Base-by-base conservation (phyloP, 23 red algal genomes). In the Gracilariopsis chorda region DNA sequence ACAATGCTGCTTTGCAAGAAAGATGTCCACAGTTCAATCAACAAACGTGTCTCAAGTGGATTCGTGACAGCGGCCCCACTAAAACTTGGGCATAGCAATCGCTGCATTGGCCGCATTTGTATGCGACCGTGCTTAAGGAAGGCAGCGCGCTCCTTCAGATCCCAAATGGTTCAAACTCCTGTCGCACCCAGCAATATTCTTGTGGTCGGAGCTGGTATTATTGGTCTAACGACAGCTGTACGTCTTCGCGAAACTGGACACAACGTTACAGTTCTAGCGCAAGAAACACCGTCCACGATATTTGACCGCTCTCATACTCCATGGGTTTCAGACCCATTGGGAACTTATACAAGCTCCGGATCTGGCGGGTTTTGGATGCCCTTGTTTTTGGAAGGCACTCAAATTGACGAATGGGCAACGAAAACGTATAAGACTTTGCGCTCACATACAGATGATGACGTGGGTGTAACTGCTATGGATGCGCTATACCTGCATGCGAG, bases 341-440 rank as follows among this genome's bases (percentile, higher is more conserved):
- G 62, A 40, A 80, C 86, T 0, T 90, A 89, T 47, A 90, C 88
- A 8, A 87, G 78, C 19, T 81, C 58, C 24, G 94, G 94, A 27
- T 97, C 86, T 1, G 94, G 88, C 37, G 94, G 94, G 29, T 85
- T 93, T 28, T 97, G 94, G 94, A 88, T 93, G 94, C 94, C 94
- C 1, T 89, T 93, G 47, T 46, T 81, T 32, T 51, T 92, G 52
- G 90, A 93, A 49, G 88, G 88, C 14, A 43, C 78, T 24, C 80
- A 92, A 32, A 58, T 86, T 10, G 83, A 90, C 28, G 20, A 76
- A 37, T 97, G 94, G 94, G 84, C 90, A 24, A 78, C 86, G 16
- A 70, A 57, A 32, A 82, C 92, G 28, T 72, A 87, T 37, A 40
- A 84, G 21, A 58, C 77, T 23, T 87, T 88, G 25, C 43, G 35